Base-by-base conservation (phyloP, 2,329 filamentous ascomycete genomes). In the Hypoxylon sp. region DNA sequence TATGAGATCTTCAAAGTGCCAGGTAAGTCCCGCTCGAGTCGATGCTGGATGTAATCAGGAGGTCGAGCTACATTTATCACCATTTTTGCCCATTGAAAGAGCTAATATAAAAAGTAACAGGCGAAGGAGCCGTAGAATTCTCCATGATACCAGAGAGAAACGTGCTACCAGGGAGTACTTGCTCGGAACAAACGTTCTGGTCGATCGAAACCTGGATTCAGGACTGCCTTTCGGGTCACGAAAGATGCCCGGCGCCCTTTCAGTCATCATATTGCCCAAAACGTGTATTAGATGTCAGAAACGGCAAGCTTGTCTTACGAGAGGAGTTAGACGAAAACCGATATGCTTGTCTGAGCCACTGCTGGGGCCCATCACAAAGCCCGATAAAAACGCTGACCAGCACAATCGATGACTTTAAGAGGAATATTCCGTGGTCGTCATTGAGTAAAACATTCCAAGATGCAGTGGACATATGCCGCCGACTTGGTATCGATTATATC, bases 391-490 rank as follows among this genome's bases (percentile, higher is more conserved):
- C 48, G 6, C 14, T 51, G 27, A 51, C 27, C 27, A 33, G 13
- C n/a, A 51, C 48, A 14, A 51, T 51, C 20, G 48, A 51, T 31
- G 48, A 51, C 7, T 51, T 51, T 25, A 51, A 33, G 14, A 51
- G 7, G 27, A 27, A 51, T 10, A 51, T 51, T 17, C 48, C 48
- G 10, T 51, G 27, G 48, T 10, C 48, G 31, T 31, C 48, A 17
- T 51, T 51, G 48, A 51, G 27, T 33, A 55, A 55, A 25, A 57
- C 37, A 1, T 57, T 57, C 25, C 40, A 46, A 22, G 37, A 57
- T 22, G 54, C 54, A 13, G 27, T 57, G 2, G 37, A 44, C 3
- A 5, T 57, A 22, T 46, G 37, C 8, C 54, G 54, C 14, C n/a
- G 17, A 27, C 27, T 57, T 2, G 8, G n/a, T 2, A 31, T 46